Evolutionary conservation across 495 filamentous ascomycete genomes (phyloP), one percentile per base, ranked within the genome.

Genomic region (Penicillium paxilli): DNA sequence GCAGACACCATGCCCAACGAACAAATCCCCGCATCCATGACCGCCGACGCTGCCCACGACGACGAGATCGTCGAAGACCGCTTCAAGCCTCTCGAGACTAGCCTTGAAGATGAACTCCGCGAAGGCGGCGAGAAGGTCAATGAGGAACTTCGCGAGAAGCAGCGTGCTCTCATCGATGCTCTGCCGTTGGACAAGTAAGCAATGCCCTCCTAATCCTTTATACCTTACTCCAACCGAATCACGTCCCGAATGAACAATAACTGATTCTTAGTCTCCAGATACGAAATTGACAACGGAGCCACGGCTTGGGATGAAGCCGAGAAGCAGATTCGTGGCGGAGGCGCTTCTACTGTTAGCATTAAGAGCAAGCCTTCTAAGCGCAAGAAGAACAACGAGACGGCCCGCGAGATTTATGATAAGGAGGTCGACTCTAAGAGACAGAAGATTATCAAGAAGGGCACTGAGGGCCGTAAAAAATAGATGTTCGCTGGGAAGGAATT

Each of bases 151-250:
- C 80, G 83, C 57, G 83, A 86, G 70, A 89, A 89, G 73, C 89
- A 93, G 70, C 83, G 87, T 61, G 88, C 88, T 51, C 71, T 98
- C 55, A 95, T 97, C 57, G 88, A 96, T 75, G 85, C 90, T 57
- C 72, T 98, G 38, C 92, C 92, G 26, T 76, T 98, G 38, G 90
- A 95, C 57, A 83, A 87, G 87, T 96, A 83, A 86, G 87, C 72
- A 40, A 33, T 37, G 48, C 49, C 52, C 26, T 25, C 44, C 38
- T 22, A n/a, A n/a, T n/a, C n/a, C n/a, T n/a, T n/a, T n/a, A n/a
- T n/a, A n/a, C 12, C 8, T 30, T 47, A 46, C 23, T 22, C 38
- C 33, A 20, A 48, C 48, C 24, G 41, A 42, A 32, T 14, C 17
- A 16, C n/a, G 38, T 26, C 28, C 26, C 37, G 62, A 68, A 69